Conservation (phyloP, 257 asterid genomes). For the Schizonepeta tenuifolia region DNA sequence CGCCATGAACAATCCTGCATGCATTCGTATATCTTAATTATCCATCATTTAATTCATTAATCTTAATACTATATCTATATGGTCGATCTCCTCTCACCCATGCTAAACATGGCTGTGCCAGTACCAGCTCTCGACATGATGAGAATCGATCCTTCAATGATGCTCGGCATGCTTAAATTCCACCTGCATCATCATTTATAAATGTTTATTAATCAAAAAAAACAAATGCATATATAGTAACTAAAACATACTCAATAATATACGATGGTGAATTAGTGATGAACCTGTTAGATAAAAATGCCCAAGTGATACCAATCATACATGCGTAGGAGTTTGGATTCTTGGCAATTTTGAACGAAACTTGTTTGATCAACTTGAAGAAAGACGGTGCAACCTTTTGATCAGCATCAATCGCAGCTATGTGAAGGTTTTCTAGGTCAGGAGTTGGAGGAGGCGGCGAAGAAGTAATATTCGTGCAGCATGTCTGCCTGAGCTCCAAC, state of each 20-base stretch:
- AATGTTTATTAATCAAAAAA: no score
- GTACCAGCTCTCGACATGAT: slow-evolving; percentile 69
- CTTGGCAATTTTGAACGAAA: slow-evolving; percentile 49
- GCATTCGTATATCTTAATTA: background rate
- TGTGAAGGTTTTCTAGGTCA: background rate
- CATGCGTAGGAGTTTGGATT: slow-evolving; percentile 69
- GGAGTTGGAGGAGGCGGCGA: background rate
- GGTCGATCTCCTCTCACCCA: slow-evolving; percentile 42
- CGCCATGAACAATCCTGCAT: slow-evolving; percentile 66
- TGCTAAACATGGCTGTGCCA: slow-evolving; percentile 67
- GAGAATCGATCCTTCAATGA: slow-evolving; percentile 55
- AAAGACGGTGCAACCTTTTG: background rate
- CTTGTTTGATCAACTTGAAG: slow-evolving; percentile 41
- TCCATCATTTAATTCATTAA: no score
- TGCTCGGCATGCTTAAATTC: slow-evolving; percentile 57
- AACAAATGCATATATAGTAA: no score
- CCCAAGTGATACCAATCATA: slow-evolving; percentile 57
- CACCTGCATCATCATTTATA: slow-evolving; percentile 40
- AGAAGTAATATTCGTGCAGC: background rate
- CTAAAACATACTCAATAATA: no score
- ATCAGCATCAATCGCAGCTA: no score
- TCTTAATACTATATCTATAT: no score
- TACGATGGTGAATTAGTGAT: background rate
- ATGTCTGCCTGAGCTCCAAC: slow-evolving; percentile 44
- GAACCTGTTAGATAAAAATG: slow-evolving; percentile 60